These are phyloP conservation scores for Paramecium biaurelia DNA, from an alignment of 73 alveolate genomes.

Conservation along the genomic window DNA sequence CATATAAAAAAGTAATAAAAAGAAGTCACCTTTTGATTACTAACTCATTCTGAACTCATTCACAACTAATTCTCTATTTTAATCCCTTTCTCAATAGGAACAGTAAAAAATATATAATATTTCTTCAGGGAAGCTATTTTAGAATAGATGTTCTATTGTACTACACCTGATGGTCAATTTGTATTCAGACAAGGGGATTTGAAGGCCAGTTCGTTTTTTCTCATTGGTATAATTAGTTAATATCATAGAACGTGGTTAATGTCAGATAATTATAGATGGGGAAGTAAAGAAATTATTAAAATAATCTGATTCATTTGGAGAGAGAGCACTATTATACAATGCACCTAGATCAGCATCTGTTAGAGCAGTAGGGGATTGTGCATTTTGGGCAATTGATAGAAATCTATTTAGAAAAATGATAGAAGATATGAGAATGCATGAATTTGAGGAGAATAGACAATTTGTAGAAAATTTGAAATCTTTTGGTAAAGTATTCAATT, in stretches of 20 bases:
- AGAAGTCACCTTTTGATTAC: slow-evolving; percentile 40
- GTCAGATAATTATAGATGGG: slow-evolving; percentile 35
- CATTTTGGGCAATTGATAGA: slow-evolving; percentile 67
- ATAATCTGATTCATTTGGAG: slow-evolving; percentile 70
- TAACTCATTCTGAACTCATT: not conserved
- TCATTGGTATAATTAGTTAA: not conserved
- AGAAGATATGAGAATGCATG: slow-evolving; percentile 56
- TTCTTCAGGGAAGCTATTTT: slow-evolving; percentile 16
- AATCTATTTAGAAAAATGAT: slow-evolving; percentile 55
- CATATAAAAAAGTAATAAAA: slow-evolving; percentile 8
- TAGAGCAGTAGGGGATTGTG: slow-evolving; percentile 58
- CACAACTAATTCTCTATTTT: not conserved
- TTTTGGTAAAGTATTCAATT: slow-evolving; percentile 10
- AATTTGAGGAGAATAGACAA: slow-evolving; percentile 56
- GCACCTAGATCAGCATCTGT: slow-evolving; percentile 62
- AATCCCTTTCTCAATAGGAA: not conserved
- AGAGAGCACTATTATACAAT: slow-evolving; percentile 68
- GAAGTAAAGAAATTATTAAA: slow-evolving; percentile 41
- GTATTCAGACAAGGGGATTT: slow-evolving; percentile 48
- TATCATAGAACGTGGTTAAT: slow-evolving; percentile 21
- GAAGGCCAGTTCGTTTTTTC: slow-evolving; percentile 44
- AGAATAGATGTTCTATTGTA: slow-evolving; percentile 42
- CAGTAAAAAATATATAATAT: slow-evolving; percentile 4
- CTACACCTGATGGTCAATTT: slow-evolving; percentile 34
- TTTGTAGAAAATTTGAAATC: slow-evolving; percentile 50